Conservation (phyloP, 495 filamentous ascomycete species). For the Barbatosphaeria neglecta region DNA sequence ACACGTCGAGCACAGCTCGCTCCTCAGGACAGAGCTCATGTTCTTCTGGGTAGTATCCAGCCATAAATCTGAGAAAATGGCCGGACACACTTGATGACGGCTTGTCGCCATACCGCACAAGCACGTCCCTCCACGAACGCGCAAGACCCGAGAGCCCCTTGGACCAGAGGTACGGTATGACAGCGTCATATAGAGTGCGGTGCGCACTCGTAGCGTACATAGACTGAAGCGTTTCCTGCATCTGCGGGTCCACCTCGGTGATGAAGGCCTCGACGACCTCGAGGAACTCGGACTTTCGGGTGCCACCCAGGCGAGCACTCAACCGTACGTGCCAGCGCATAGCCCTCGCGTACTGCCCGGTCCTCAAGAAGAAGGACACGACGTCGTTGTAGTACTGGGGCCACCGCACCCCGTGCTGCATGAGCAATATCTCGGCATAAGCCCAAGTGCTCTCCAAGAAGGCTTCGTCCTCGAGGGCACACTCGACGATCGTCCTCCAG, state of each 20-base stretch:
- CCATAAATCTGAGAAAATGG: slow-evolving; percentile 23
- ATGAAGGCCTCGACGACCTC: slow-evolving; percentile 21
- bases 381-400: slow-evolving; percentile 24
- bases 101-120: slow-evolving; percentile 17
- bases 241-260: slow-evolving; percentile 11
- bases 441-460: slow-evolving; percentile 38
- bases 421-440: slow-evolving; percentile 45
- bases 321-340: slow-evolving; percentile 27
- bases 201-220: slow-evolving; percentile 41
- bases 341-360: slow-evolving; percentile 15
- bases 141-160: slow-evolving; percentile 38
- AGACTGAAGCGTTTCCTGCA: slow-evolving; percentile 17
- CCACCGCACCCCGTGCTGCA: slow-evolving; percentile 37
- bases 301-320: slow-evolving; percentile 18
- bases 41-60: slow-evolving; percentile 15
- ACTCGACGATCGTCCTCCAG: slow-evolving; percentile 47
- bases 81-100: slow-evolving; percentile 11
- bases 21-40: slow-evolving; percentile 1
- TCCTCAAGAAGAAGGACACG: slow-evolving; percentile 21
- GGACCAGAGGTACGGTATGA: slow-evolving; percentile 46
- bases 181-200: slow-evolving; percentile 46
- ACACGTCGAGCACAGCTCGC: neutral
- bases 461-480: slow-evolving; percentile 21
- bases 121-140: slow-evolving; percentile 43
- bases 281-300: slow-evolving; percentile 14